Evolutionary conservation across 805 yeast genomes (phyloP).

Genomic region (Jamesozyma hellenica): DNA sequence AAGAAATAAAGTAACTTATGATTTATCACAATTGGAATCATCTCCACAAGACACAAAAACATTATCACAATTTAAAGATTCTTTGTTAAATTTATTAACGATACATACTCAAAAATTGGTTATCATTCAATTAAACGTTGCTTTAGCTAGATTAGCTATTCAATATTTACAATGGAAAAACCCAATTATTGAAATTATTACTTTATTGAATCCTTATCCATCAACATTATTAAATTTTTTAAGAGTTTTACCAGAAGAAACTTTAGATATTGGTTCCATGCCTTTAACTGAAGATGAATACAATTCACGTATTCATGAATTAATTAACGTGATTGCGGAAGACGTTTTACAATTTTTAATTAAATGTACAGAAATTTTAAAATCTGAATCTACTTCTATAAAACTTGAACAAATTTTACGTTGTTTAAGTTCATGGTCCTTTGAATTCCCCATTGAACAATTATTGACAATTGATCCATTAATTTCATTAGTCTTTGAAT

Average conservation of each 20-base stretch:
- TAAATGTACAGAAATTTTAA: constrained; percentile 28
- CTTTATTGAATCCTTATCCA: constrained; percentile 32
- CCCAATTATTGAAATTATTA: constrained; percentile 59
- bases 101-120: constrained; percentile 48
- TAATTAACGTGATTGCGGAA: constrained; percentile 58
- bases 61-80: constrained; percentile 51
- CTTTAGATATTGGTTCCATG: constrained; percentile 63
- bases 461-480: constrained; percentile 57
- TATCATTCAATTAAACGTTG: constrained; percentile 73
- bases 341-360: constrained; percentile 56
- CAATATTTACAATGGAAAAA: constrained; percentile 66
- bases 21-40: constrained; percentile 55
- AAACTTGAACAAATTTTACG: constrained; percentile 41
- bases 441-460: constrained; percentile 67
- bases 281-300: constrained; percentile 78
- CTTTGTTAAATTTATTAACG: constrained; percentile 44
- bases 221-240: constrained; percentile 62
- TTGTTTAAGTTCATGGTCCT: constrained; percentile 84
- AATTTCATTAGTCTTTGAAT: constrained; percentile 56
- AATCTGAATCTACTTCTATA: constrained; percentile 9
- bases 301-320: constrained; percentile 46
- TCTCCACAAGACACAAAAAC: constrained; percentile 36
- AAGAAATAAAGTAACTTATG: constrained; percentile 74
- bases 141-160: constrained; percentile 72
- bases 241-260: constrained; percentile 84